Conservation (phyloP, 768 basidiomycete species). For the Suillus ampliporus region DNA sequence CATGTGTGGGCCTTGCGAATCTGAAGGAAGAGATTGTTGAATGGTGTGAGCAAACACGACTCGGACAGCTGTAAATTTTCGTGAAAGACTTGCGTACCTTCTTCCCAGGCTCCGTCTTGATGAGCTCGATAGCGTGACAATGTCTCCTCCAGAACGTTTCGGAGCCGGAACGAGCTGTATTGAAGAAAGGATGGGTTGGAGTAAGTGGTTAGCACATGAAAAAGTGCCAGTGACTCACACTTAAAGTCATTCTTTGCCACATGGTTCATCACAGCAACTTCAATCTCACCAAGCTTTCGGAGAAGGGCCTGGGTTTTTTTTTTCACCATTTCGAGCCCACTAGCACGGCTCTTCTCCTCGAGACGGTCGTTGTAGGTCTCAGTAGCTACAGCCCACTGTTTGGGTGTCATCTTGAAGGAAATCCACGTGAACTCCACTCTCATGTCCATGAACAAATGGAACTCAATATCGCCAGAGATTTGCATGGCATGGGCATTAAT, state of each 20-base stretch:
- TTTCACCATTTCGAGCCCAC: not conserved
- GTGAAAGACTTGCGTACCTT: not conserved
- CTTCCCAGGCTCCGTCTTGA: constrained; percentile 8
- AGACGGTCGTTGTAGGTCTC: constrained; percentile 16
- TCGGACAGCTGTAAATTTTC: too few species aligned
- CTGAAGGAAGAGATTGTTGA: not conserved
- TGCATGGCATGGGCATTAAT: constrained; percentile 16
- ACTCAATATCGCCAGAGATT: constrained; percentile 15
- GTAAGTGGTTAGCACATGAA: too few species aligned
- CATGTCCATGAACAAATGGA: constrained; percentile 29
- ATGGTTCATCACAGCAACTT: constrained; percentile 14
- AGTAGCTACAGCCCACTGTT: constrained; percentile 20
- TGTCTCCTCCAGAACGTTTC: constrained; percentile 20
- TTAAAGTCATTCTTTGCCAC: constrained; percentile 16
- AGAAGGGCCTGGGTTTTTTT: constrained; percentile 19
- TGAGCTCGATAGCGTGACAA: constrained; percentile 8
- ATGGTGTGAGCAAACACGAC: not conserved
- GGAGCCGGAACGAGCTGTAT: not conserved
- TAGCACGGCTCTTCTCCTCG: not conserved
- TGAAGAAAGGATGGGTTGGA: too few species aligned
- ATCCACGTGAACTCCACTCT: constrained; percentile 21
- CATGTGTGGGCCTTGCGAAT: constrained; percentile 9
- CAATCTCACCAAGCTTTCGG: constrained; percentile 17
- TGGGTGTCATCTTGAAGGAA: constrained; percentile 24
- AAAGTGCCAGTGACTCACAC: constrained; percentile 1